Conservation (phyloP, 495 filamentous ascomycete species). For the Penicillium cataractarum region DNA sequence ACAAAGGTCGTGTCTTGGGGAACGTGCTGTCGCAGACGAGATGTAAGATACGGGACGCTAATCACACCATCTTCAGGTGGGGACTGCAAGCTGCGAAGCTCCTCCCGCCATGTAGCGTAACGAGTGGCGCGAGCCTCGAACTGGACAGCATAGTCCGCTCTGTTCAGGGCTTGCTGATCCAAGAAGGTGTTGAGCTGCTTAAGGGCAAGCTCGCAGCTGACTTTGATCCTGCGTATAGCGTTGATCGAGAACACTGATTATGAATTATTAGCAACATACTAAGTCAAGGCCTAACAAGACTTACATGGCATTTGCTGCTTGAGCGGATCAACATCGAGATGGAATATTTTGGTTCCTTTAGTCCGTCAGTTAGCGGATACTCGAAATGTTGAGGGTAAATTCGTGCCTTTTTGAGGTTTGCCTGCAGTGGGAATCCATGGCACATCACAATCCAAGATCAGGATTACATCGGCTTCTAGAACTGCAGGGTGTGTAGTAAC, state of each 20-base stretch:
- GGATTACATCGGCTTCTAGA: constrained; percentile 69
- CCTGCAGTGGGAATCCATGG: constrained; percentile 67
- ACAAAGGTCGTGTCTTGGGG: constrained; percentile 79
- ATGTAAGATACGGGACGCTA: constrained; percentile 24
- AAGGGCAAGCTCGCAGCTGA: constrained; percentile 25
- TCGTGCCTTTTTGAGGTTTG: constrained; percentile 48
- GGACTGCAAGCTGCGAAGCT: constrained; percentile 7
- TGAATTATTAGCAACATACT: not conserved
- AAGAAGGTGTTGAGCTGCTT: constrained; percentile 24
- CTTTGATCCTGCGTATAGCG: constrained; percentile 49
- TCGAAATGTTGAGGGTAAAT: constrained; percentile 2
- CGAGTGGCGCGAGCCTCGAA: constrained; percentile 14
- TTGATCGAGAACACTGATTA: constrained; percentile 64
- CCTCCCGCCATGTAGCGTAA: constrained; percentile 17
- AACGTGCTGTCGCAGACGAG: constrained; percentile 58
- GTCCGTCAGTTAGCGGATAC: not conserved
- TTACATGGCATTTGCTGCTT: constrained; percentile 75
- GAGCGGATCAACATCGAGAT: constrained; percentile 80
- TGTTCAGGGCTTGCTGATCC: constrained; percentile 14
- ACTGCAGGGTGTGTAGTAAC: constrained; percentile 55
- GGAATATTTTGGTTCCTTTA: constrained; percentile 55
- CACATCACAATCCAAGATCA: constrained; percentile 83
- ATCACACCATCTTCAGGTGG: constrained; percentile 11
- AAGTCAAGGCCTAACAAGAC: not conserved
- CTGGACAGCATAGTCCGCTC: constrained; percentile 1